Conservation (phyloP, 768 basidiomycete species). For the Hortiboletus flavorubellus region DNA sequence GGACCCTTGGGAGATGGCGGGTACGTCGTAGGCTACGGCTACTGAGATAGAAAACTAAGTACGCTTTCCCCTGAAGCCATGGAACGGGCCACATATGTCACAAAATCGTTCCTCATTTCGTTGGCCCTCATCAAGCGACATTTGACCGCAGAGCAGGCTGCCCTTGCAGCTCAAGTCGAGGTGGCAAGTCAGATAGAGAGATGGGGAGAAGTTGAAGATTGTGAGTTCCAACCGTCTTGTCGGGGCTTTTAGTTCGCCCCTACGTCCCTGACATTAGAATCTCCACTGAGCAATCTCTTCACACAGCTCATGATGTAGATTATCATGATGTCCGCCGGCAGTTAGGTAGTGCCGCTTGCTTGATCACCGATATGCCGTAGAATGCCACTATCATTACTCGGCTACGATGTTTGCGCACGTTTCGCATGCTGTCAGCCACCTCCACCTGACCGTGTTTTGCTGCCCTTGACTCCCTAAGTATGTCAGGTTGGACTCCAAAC, state of each 20-base stretch:
- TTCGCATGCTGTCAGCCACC: constrained; percentile 3
- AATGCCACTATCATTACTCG: constrained; percentile 5
- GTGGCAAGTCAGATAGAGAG: constrained; percentile 93
- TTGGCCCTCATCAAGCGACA: constrained; percentile 78
- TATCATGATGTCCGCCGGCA: constrained; percentile 89
- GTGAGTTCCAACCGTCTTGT: constrained; percentile 48
- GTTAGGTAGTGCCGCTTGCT: constrained; percentile 74
- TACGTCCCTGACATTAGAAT: background rate
- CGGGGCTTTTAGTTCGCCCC: constrained; percentile 5
- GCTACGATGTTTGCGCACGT: constrained; percentile 2
- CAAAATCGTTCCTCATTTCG: constrained; percentile 88
- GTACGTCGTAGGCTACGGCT: constrained; percentile 41
- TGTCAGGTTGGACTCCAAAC: constrained; percentile 10
- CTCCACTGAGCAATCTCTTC: constrained; percentile 13
- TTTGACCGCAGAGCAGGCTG: constrained; percentile 79
- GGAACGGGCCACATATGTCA: constrained; percentile 84
- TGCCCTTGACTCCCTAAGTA: constrained; percentile 1
- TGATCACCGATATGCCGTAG: constrained; percentile 40
- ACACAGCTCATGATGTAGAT: constrained; percentile 94
- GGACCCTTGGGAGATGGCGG: constrained; percentile 86
- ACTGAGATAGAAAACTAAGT: background rate
- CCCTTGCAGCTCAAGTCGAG: constrained; percentile 84
- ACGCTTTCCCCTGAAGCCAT: constrained; percentile 52
- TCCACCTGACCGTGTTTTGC: background rate
- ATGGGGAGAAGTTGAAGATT: constrained; percentile 99